These are phyloP conservation scores for Jimgerdemannia flammicorona DNA, from an alignment of 192 early-diverging fungal genomes.

Conservation along the genomic window DNA sequence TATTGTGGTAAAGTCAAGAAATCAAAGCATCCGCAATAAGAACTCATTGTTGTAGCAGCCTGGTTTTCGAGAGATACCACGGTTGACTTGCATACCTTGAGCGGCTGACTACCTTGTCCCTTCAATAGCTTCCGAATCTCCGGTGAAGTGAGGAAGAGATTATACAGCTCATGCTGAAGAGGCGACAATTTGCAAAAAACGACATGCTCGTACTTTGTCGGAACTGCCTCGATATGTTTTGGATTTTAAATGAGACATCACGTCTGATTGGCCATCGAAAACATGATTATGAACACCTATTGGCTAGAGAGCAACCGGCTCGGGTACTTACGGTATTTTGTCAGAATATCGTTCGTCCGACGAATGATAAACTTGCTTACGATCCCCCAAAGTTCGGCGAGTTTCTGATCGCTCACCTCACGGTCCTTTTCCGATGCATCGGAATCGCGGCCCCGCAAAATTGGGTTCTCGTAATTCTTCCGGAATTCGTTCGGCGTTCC, in stretches of 20 bases:
- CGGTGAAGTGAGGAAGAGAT: conserved; percentile 65
- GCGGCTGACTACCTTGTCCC: conserved; percentile 75
- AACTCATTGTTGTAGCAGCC: background rate
- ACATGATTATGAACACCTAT: conserved; percentile 4
- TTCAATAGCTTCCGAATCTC: conserved; percentile 68
- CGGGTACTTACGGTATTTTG: conserved; percentile 83
- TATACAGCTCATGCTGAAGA: conserved; percentile 80
- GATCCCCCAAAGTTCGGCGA: conserved; percentile 78
- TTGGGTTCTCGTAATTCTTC: conserved; percentile 90
- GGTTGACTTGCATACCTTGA: conserved; percentile 38
- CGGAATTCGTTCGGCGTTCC: conserved; percentile 89
- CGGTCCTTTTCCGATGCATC: conserved; percentile 80
- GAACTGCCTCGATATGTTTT: conserved; percentile 50
- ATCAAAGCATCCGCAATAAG: background rate
- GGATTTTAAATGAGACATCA: no score
- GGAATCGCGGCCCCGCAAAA: conserved; percentile 88
- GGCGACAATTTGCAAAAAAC: conserved; percentile 88
- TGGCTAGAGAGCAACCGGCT: background rate
- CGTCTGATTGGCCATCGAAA: no score
- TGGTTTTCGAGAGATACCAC: background rate
- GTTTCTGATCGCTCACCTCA: conserved; percentile 74
- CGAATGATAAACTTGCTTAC: conserved; percentile 97
- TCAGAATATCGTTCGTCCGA: conserved; percentile 91
- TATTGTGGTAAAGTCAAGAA: background rate
- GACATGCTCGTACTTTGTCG: conserved; percentile 96